Evolutionary conservation across 2,329 filamentous ascomycete genomes (phyloP).

Genomic region (Cordyceps cateniannulata): DNA sequence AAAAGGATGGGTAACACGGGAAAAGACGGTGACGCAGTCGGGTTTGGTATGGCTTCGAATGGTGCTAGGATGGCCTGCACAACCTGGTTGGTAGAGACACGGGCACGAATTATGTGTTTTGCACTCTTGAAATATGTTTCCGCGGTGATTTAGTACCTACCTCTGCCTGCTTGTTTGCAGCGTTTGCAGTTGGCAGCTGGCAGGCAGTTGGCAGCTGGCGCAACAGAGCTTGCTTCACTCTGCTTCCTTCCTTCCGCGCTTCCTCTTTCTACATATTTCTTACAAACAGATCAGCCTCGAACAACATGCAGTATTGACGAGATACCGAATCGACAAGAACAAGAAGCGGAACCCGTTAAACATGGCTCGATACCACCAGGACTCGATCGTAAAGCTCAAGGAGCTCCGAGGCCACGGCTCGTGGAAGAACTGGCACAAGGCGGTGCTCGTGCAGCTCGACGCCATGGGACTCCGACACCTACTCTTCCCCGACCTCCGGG

Average conservation of each 20-base stretch:
- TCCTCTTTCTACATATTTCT: background rate
- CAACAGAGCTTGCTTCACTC: background rate
- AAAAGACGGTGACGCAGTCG: background rate
- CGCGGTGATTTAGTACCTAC: background rate
- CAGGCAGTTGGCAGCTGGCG: background rate
- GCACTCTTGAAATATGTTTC: background rate
- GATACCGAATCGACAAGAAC: background rate
- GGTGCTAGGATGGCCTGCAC: background rate
- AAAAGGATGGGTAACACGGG: background rate
- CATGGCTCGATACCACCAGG: background rate
- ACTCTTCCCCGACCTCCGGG: background rate
- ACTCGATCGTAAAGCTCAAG: background rate
- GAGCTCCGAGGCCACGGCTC: slow-evolving; percentile 1
- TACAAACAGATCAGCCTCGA: background rate
- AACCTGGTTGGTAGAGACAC: background rate
- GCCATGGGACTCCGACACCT: background rate
- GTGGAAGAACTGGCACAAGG: slow-evolving; percentile 5
- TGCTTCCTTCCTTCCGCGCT: background rate
- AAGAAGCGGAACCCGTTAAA: background rate
- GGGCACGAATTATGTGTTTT: background rate
- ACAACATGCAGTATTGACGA: background rate
- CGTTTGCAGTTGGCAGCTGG: background rate
- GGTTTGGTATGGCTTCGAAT: background rate
- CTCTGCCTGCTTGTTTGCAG: background rate
- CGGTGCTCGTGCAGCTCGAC: background rate